These are phyloP conservation scores for Butyriboletus regius DNA, from an alignment of 1,284 basidiomycete genomes.

Conservation along the genomic window DNA sequence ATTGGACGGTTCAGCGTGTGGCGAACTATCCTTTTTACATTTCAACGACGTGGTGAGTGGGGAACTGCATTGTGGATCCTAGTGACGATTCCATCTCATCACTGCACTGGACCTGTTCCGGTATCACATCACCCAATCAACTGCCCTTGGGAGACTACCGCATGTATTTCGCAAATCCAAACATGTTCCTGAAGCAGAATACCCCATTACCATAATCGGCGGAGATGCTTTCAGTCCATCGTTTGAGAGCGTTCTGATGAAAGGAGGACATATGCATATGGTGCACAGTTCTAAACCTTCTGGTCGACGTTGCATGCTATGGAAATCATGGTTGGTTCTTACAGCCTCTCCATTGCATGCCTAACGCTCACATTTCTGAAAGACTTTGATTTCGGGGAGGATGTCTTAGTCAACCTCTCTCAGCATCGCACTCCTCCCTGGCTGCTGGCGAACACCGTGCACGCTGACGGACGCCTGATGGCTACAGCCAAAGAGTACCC, in stretches of 20 bases:
- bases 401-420: constrained; percentile 4
- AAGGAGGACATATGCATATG: constrained; percentile 15
- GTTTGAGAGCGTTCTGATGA: constrained; percentile 15
- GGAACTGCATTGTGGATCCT: background rate
- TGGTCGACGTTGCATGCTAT: constrained; percentile 12
- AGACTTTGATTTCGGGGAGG: constrained; percentile 9
- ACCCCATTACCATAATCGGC: constrained; percentile 5
- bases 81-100: background rate
- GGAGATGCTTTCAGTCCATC: constrained; percentile 20
- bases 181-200: background rate
- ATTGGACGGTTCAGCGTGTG: background rate
- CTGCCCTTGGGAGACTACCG: constrained; percentile 3
- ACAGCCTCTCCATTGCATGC: background rate
- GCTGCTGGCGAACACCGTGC: constrained; percentile 10
- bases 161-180: constrained; percentile 4
- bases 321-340: constrained; percentile 6
- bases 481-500: constrained; percentile 6
- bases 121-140: constrained; percentile 9
- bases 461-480: constrained; percentile 2
- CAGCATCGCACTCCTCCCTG: constrained; percentile 8
- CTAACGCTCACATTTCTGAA: background rate
- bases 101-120: background rate
- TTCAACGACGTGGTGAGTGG: constrained; percentile 15
- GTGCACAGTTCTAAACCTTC: constrained; percentile 8
- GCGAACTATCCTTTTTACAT: constrained; percentile 8